Evolutionary conservation across 805 yeast species (phyloP).

Genomic region (Debaryomyces hansenii): DNA sequence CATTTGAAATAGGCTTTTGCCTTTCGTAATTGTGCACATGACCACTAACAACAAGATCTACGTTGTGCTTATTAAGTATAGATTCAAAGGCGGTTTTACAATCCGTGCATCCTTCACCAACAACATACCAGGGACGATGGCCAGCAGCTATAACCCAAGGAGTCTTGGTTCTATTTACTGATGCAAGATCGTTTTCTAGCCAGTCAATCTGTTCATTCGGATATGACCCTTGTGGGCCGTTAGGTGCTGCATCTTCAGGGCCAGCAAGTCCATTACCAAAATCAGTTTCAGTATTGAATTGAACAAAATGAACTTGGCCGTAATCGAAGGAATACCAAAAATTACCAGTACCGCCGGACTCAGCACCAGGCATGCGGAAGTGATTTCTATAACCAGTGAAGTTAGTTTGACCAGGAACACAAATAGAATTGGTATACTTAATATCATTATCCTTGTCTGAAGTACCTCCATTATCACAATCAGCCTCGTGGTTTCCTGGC

Average conservation of each 20-base stretch:
- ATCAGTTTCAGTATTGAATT: slow-evolving; percentile 13
- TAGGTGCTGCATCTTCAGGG: slow-evolving; percentile 11
- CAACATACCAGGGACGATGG: slow-evolving; percentile 16
- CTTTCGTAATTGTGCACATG: slow-evolving; percentile 15
- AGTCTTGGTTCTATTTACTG: slow-evolving; percentile 12
- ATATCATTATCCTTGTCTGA: background rate
- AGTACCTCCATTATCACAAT: slow-evolving; percentile 11
- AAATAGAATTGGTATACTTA: slow-evolving; percentile 11
- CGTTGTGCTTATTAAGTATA: slow-evolving; percentile 9
- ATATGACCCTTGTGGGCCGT: slow-evolving; percentile 11
- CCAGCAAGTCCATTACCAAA: slow-evolving; percentile 13
- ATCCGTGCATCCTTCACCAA: slow-evolving; percentile 7
- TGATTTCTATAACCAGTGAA: slow-evolving; percentile 14
- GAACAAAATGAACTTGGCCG: slow-evolving; percentile 12
- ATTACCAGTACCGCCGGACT: slow-evolving; percentile 11
- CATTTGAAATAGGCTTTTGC: slow-evolving; percentile 8
- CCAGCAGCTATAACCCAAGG: slow-evolving; percentile 15
- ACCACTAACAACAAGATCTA: slow-evolving; percentile 12
- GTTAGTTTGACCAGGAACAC: slow-evolving; percentile 15
- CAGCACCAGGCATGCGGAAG: slow-evolving; percentile 14
- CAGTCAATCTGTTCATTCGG: slow-evolving; percentile 12
- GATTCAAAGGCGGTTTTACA: slow-evolving; percentile 13
- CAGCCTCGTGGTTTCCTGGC: slow-evolving; percentile 15
- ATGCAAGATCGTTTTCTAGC: slow-evolving; percentile 10
- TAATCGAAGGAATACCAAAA: slow-evolving; percentile 15